Base-by-base conservation (phyloP, 176 grass and related monocot species). In the Bonia amplexicaulis region DNA sequence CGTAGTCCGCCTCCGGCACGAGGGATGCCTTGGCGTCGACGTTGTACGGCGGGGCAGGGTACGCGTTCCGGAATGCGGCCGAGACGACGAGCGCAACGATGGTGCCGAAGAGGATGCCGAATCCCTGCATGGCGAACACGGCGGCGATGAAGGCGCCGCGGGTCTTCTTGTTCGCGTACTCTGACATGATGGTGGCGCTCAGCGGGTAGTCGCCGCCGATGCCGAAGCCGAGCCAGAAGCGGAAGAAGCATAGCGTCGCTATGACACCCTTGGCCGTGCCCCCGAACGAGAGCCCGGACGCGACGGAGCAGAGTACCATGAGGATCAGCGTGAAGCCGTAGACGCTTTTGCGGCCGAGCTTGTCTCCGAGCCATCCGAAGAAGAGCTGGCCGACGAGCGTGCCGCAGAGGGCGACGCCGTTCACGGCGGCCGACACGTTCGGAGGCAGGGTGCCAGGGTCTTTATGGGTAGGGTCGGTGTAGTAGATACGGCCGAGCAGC, bases 191-290 rank as follows among this genome's bases (percentile, higher is more conserved):
- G 49, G 92, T 94, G 33, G 89, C 92, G 6, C 74, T 78, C 1
- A 93, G 82, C 1, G 91, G 91, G 73, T 97, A 93, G 74, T 97
- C 91, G 6, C 91, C 94, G 29, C 91, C 94, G 67, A 97, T 67
- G 41, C 94, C 94, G 83, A 97, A 93, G 27, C 94, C 94, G 14
- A 97, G 89, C 94, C 91, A 97, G 85, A 97, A 97, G 4, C 87
- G 89, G 82, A 93, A 97, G 91, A 93, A 97, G 58, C 89, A 93
- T 12, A 97, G 91, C 41, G 89, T 88, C 0, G 16, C 25, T 1
- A 97, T 82, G 9, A 92, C 91, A 9, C 74, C 63, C 37, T 85
- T 93, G 37, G 94, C 58, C 4, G 40, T 41, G 49, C 60, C 26
- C 2, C 91, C 59, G 10, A 92, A 97, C 7, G 94, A 94, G 14